Evolutionary conservation across 179 eudicot genomes (phyloP), one percentile per base, ranked within the genome.

Genomic region (Corrigiola litoralis): DNA sequence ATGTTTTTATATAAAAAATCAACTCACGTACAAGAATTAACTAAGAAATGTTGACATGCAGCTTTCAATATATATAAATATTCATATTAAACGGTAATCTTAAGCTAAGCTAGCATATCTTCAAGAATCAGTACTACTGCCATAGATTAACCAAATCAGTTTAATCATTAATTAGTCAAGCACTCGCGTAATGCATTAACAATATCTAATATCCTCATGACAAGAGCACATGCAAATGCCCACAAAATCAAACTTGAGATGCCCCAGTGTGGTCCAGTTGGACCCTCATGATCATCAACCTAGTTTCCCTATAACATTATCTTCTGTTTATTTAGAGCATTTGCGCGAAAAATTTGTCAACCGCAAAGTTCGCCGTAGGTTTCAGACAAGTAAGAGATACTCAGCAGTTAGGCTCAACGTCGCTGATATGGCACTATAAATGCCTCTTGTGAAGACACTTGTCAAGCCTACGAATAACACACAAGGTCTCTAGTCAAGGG

Each of bases 171-270:
- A 65, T 31, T 38, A 69, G 37, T 34, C 48, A 66, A 47, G 38
- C 12, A 60, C 50, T 23, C 47, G 4, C 18, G 54, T 23, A 32
- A 50, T 38, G 32, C 41, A 52, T 65, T 34, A 6, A 62, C 29
- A 29, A 14, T 40, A 7, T 42, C 55, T 24, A 16, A 63, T 58
- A 40, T 38, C 52, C 53, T 54, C 50, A 66, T 65, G 76, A 67
- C 70, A 64, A 34, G 8, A 53, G 76, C 89, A 84, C 89, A 81
- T 81, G 89, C 77, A 60, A 48, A 41, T 56, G 79, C 70, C 33
- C 72, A 34, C 31, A 65, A 77, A 79, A 72, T 84, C 86, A 81
- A 84, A 70, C 72, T 69, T 72, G 38, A 51, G 44, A 70, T 57
- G 73, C 53, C 47, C 56, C 51, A 47, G n/a, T 25, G 17, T 29